Base-by-base conservation (phyloP, 2,329 filamentous ascomycete genomes). In the Clonostachys chloroleuca region DNA sequence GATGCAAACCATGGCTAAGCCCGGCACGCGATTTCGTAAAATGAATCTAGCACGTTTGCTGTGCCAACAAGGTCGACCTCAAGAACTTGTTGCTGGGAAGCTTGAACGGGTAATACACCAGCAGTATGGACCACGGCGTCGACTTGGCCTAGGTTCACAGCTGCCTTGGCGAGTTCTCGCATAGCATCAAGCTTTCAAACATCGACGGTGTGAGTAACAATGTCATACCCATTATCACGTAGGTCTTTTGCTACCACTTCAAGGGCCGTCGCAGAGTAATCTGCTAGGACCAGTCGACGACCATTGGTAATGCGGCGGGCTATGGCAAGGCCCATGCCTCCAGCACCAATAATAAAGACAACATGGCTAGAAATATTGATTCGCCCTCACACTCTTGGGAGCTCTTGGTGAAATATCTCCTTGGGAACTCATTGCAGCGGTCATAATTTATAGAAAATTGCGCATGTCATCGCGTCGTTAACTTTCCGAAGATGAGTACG, bases 51-150 rank as follows among this genome's bases (percentile, higher is more conserved):
- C 13, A 45, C 17, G 12, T 40, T 40, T 13, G 44, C 44, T n/a
- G 44, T 45, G 10, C 44, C 44, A 13, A 45, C 18, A 17, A 45
- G 16, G 36, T 45, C 36, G 18, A 45, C 44, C n/a, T 40, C 35
- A 17, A 40, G 12, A 20, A 45, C 33, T 14, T 24, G 18, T 10
- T 14, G 12, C 2, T 12, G 24, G n/a, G 34, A n/a, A 6, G 34
- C 16, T 37, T 24, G n/a, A 13, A n/a, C 33, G 10, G 44, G 44
- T 12, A 20, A 45, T 12, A 45, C 16, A 6, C 44, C 44, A 3
- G 44, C 44, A n/a, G 44, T 45, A 39, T 45, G 44, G 12, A 40
- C 20, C 17, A 45, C 34, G 12, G 34, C 20, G 14, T 45, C 16
- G 5, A 45, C n/a, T 5, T 9, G 10, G 9, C 44, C 44, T 6